Conservation (phyloP, 805 yeast genomes). For the Candida pini region DNA sequence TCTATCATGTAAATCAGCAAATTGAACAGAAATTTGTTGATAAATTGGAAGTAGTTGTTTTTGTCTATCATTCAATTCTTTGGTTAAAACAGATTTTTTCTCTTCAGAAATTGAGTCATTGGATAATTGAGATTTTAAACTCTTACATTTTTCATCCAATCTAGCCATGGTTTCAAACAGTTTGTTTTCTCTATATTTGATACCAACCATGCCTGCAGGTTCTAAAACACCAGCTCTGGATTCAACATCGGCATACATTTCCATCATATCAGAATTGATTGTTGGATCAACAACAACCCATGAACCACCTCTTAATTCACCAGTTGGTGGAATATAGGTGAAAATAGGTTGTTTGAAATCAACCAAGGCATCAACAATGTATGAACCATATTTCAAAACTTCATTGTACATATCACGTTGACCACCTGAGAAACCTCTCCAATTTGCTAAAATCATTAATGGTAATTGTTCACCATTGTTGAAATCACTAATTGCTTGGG, state of each 20-base stretch:
- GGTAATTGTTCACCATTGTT: conserved; percentile 98
- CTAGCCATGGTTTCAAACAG: conserved; percentile 87
- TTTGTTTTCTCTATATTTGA: conserved; percentile 93
- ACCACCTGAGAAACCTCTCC: conserved; percentile 99
- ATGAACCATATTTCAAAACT: conserved; percentile 94
- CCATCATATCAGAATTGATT: conserved; percentile 95
- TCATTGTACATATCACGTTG: conserved; percentile 99
- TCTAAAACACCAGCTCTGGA: conserved; percentile 97
- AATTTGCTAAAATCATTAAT: conserved; percentile 93
- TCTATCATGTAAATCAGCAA: conserved; percentile 97
- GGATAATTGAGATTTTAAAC: conserved; percentile 55
- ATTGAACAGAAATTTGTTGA: conserved; percentile 88
- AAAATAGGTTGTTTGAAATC: conserved; percentile 95
- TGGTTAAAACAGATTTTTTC: conserved; percentile 59
- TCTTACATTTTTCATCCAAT: conserved; percentile 71
- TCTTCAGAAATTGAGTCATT: conserved; percentile 51
- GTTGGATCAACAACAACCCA: conserved; percentile 99
- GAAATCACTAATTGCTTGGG: conserved; percentile 97
- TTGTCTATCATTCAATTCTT: conserved; percentile 74
- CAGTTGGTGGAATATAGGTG: conserved; percentile 96
- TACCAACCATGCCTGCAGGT: conserved; percentile 99
- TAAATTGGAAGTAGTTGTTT: conserved; percentile 77
- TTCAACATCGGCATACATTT: conserved; percentile 96
- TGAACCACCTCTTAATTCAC: conserved; percentile 99
- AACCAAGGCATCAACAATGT: conserved; percentile 93